These are phyloP conservation scores for Vitis labrusca DNA, from an alignment of 164 flowering plant genomes.

Conservation along the genomic window DNA sequence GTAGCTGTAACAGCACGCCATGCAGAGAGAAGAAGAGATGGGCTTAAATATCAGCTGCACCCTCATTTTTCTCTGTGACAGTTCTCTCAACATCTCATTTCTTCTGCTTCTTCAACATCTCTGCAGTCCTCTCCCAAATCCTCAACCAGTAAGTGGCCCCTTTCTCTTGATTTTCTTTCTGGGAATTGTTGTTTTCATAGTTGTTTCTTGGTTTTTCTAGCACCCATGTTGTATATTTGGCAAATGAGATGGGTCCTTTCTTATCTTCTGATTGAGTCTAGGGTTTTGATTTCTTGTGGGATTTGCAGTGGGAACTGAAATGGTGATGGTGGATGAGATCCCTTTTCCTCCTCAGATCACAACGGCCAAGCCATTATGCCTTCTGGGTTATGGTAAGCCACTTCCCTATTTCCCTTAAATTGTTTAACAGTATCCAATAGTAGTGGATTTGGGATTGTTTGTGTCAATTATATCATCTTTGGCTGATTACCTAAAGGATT, in stretches of 20 bases:
- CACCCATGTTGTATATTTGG: neutral
- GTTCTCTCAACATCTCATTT: no score
- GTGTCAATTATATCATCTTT: no score
- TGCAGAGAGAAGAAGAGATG: neutral
- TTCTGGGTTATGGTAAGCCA: slow-evolving; percentile 72
- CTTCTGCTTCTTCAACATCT: no score
- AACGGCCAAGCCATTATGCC: slow-evolving; percentile 51
- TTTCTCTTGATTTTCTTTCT: neutral
- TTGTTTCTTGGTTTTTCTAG: no score
- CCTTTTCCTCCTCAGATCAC: slow-evolving; percentile 60
- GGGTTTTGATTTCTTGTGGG: no score
- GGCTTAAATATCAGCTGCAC: neutral
- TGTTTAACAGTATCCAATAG: no score
- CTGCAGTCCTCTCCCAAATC: no score
- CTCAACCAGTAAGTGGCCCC: neutral
- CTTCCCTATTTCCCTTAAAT: neutral
- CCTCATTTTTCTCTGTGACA: neutral
- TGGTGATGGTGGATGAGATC: slow-evolving; percentile 73
- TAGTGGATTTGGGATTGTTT: no score
- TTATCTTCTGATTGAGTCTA: neutral
- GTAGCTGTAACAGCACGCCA: slow-evolving; percentile 8
- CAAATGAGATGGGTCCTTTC: neutral
- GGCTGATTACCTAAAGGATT: no score
- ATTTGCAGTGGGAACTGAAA: slow-evolving; percentile 60
- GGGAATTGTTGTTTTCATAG: no score